Conservation (phyloP, 306 rosid species). For the Fagus sylvatica region DNA sequence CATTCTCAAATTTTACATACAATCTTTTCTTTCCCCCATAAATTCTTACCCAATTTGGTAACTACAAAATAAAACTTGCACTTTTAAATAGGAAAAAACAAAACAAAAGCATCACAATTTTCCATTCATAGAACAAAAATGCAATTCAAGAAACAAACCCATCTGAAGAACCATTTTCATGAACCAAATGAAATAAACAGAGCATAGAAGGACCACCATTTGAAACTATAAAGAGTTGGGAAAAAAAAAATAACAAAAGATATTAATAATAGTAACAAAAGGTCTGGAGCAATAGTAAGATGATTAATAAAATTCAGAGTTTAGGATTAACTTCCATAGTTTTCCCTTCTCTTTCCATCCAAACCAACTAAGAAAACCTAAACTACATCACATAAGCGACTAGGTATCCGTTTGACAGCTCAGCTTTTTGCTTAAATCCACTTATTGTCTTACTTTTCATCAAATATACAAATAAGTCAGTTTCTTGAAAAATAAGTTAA, state of each 20-base stretch:
- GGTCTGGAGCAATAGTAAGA: background rate
- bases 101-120: constrained; percentile 1
- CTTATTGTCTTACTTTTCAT: no score
- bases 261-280: background rate
- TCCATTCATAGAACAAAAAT: constrained; percentile 1
- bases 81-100: background rate
- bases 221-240: background rate
- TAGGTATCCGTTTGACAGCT: no score
- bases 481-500: no score
- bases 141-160: background rate
- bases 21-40: background rate
- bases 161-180: constrained; percentile 9
- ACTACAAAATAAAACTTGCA: background rate
- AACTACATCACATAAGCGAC: background rate
- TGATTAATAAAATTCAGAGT: background rate
- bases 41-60: background rate
- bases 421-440: no score
- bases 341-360: background rate
- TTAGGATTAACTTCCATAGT: background rate
- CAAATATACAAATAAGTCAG: no score
- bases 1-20: background rate
- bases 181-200: constrained; percentile 6
- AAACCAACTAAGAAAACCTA: background rate
- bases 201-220: background rate
- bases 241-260: background rate